Evolutionary conservation across 257 asterid genomes (phyloP).

Genomic region (Orobanche coerulescens): DNA sequence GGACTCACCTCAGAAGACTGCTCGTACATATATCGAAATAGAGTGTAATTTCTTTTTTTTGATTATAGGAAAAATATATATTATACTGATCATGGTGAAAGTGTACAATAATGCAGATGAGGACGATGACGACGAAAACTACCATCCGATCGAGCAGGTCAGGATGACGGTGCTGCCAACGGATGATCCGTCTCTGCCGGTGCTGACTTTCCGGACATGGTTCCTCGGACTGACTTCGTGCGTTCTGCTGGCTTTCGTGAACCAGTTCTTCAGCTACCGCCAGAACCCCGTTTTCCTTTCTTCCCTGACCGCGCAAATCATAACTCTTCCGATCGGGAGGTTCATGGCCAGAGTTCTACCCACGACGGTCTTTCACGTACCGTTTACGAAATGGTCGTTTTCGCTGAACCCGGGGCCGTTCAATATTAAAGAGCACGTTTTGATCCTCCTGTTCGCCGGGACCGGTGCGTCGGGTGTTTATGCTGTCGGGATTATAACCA

Average conservation of each 20-base stretch:
- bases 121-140: conserved; percentile 32
- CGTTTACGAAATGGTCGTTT: conserved; percentile 34
- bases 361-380: conserved; percentile 25
- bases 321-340: conserved; percentile 46
- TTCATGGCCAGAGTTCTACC: conserved; percentile 50
- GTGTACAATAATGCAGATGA: conserved; percentile 20
- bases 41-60: too few species aligned
- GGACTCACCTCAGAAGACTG: too few species aligned
- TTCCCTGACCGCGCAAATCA: conserved; percentile 40
- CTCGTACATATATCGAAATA: too few species aligned
- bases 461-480: conserved; percentile 32
- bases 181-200: conserved; percentile 43
- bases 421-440: conserved; percentile 55
- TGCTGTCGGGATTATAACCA: conserved; percentile 39
- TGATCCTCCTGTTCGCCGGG: conserved; percentile 53
- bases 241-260: conserved; percentile 34
- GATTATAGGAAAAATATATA: not conserved
- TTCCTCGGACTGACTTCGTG: conserved; percentile 41
- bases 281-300: conserved; percentile 29
- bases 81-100: not conserved
- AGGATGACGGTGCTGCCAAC: conserved; percentile 50
- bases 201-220: conserved; percentile 55
- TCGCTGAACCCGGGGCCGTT: conserved; percentile 61
- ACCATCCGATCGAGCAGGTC: conserved; percentile 58
- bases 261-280: conserved; percentile 51